Base-by-base conservation (phyloP, 2,329 filamentous ascomycete species). In the Colletotrichum orchidophilum region DNA sequence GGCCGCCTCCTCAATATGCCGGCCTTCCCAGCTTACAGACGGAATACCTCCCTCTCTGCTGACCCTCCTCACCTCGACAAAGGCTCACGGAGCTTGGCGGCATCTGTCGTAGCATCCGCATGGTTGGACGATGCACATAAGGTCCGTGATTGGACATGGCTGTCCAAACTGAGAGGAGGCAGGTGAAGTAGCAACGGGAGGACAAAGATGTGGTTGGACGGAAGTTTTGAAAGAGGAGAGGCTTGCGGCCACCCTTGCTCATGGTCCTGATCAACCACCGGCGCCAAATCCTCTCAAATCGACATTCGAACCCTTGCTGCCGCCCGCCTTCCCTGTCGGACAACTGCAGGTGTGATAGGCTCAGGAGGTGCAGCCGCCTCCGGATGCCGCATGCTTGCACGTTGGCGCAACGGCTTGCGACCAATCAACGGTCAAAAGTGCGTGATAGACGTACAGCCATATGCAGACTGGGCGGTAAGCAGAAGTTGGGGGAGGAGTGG, bases 391-490 rank as follows among this genome's bases (percentile, higher is more conserved):
- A 70, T 70, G 68, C 58, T 57, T 68, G 59, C 79, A 80, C 73
- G 70, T 74, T 66, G 52, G 73, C 72, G 70, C 72, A 73, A 63
- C 61, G 76, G 73, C 53, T 70, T n/a, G 55, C 49, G 49, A 57
- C 84, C 83, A 86, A 86, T 86, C 76, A 83, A 69, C 68, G 59
- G 18, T 59, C 67, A 54, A 67, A 70, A 55, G 64, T 69, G 73
- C 75, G 83, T 85, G 84, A 85, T 80, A 77, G 78, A 76, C 73
- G 61, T 73, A 74, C 80, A 80, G 79, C 79, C 80, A 79, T 76
- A 75, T 82, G 81, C 82, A 84, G 78, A 75, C 72, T 78, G 79
- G 84, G 85, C 85, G 85, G 85, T 80, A 86, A 86, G 77, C 68
- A 71, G 53, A 63, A 59, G 46, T 53, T 63, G 64, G 61, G 61